Percentiles rank a stretch among this genome's conserved stretches.
These are phyloP conservation scores for Neurospora sp. DNA, from an alignment of 495 filamentous ascomycete genomes.

Conservation along the genomic window DNA sequence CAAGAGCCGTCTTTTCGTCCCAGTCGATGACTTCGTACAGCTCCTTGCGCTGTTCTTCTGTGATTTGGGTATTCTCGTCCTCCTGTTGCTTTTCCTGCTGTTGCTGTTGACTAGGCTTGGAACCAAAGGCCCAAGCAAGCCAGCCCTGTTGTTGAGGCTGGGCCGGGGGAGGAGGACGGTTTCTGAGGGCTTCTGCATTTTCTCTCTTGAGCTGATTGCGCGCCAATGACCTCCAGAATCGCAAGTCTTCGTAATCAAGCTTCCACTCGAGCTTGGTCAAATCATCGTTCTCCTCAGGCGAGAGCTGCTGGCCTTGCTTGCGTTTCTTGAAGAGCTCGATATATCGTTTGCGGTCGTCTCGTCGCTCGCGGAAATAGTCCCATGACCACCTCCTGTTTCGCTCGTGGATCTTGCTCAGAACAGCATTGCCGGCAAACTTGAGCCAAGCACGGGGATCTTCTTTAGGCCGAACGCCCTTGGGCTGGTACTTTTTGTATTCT, in stretches of 20 bases:
- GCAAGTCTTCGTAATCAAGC: conserved; percentile 86
- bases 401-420: conserved; percentile 89
- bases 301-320: conserved; percentile 68
- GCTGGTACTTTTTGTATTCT: conserved; percentile 90
- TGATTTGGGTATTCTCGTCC: conserved; percentile 68
- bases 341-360: conserved; percentile 82
- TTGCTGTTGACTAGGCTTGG: conserved; percentile 41
- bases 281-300: conserved; percentile 57
- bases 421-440: conserved; percentile 75
- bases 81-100: conserved; percentile 44
- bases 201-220: conserved; percentile 93
- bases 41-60: conserved; percentile 91
- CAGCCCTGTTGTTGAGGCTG: conserved; percentile 61
- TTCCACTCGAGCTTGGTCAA: conserved; percentile 74
- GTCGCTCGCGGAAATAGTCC: conserved; percentile 84
- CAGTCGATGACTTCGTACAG: conserved; percentile 96
- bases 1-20: conserved; percentile 87
- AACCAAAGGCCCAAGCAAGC: conserved; percentile 81
- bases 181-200: conserved; percentile 61
- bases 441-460: conserved; percentile 91
- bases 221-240: conserved; percentile 92
- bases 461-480: conserved; percentile 69
- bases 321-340: conserved; percentile 90
- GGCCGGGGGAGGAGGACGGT: conserved; percentile 34
- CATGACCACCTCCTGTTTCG: conserved; percentile 84